A percentile compares a stretch with the other conserved stretches of the same genome.
phyloP scores from a whole-genome alignment of 108 stramenopile species.

The Fragilaria radians region DNA sequence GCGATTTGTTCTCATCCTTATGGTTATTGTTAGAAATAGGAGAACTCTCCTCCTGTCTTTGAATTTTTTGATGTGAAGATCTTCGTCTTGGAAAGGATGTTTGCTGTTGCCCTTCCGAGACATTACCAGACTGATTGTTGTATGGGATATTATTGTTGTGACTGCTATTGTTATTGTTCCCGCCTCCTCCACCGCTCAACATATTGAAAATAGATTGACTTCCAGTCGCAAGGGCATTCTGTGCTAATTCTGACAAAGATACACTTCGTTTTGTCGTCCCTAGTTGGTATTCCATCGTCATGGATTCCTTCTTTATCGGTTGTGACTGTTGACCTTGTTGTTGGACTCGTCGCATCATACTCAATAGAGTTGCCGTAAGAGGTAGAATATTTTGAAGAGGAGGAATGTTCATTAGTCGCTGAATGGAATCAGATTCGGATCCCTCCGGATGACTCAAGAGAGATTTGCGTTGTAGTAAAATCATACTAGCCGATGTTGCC shows the following conservation, averaged over 20 bases:
- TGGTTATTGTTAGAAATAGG: too few relatives aligned
- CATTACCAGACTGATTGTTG: too few relatives aligned
- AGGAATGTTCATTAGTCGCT: conserved; percentile 63
- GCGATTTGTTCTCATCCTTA: too few relatives aligned
- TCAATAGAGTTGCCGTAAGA: not conserved
- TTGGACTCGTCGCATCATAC: conserved; percentile 4
- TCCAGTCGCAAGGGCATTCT: not conserved
- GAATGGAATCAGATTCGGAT: conserved; percentile 25
- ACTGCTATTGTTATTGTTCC: too few relatives aligned
- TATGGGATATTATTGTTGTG: too few relatives aligned
- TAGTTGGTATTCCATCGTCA: too few relatives aligned
- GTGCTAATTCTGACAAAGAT: not conserved
- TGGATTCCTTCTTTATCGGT: not conserved
- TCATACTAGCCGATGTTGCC: conserved; percentile 55
- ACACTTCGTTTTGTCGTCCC: not conserved
- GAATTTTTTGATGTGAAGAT: too few relatives aligned
- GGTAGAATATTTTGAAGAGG: conserved; percentile 31
- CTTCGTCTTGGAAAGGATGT: too few relatives aligned
- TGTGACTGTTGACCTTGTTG: not conserved
- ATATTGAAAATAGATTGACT: not conserved
- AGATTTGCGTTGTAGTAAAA: conserved; percentile 42
- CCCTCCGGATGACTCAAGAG: conserved; percentile 39
- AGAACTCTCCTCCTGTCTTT: too few relatives aligned
- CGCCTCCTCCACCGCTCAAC: too few relatives aligned
- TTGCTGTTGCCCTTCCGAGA: too few relatives aligned